These are phyloP conservation scores for Pseudocercospora vitis DNA, from an alignment of 2,329 filamentous ascomycete species.

Conservation along the genomic window DNA sequence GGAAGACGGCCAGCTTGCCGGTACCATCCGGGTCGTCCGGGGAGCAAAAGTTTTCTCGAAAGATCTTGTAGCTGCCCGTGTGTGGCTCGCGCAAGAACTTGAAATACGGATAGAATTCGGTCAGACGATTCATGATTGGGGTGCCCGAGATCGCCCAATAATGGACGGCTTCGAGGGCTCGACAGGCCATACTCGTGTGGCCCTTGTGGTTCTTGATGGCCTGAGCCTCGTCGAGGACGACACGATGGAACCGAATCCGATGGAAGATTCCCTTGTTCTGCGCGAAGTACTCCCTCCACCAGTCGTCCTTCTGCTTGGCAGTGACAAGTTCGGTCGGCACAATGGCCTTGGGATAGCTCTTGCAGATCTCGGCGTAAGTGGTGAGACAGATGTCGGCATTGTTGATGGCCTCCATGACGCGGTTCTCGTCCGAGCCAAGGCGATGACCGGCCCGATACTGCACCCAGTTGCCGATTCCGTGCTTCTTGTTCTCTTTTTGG, in stretches of 20 bases:
- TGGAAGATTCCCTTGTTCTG: constrained; percentile 42
- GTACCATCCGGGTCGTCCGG: constrained; percentile 34
- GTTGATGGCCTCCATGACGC: constrained; percentile 16
- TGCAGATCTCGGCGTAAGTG: constrained; percentile 45
- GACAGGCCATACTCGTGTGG: constrained; percentile 49
- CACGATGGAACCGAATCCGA: constrained; percentile 48
- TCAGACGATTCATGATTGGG: constrained; percentile 40
- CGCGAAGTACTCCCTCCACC: constrained; percentile 38
- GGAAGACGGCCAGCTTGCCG: constrained; percentile 40
- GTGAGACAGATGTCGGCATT: constrained; percentile 40
- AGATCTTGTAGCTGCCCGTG: constrained; percentile 44
- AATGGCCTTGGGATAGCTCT: constrained; percentile 45
- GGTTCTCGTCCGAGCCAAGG: constrained; percentile 8
- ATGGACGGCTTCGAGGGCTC: constrained; percentile 41
- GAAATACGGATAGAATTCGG: constrained; percentile 45
- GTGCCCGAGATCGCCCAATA: constrained; percentile 49
- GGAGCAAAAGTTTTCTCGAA: constrained; percentile 47
- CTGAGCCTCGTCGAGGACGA: constrained; percentile 89
- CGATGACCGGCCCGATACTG: constrained; percentile 21
- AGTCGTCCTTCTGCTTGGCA: constrained; percentile 42
- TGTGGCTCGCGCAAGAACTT: constrained; percentile 46
- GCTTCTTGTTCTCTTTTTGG: constrained; percentile 19
- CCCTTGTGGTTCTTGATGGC: constrained; percentile 74
- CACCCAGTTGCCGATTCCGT: constrained; percentile 27
- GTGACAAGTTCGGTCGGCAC: constrained; percentile 42